A percentile compares a stretch with the other conserved stretches of the same genome.
Evolutionary conservation across 2,329 filamentous ascomycete species (phyloP).

Genomic region (Fusarium burgessii): DNA sequence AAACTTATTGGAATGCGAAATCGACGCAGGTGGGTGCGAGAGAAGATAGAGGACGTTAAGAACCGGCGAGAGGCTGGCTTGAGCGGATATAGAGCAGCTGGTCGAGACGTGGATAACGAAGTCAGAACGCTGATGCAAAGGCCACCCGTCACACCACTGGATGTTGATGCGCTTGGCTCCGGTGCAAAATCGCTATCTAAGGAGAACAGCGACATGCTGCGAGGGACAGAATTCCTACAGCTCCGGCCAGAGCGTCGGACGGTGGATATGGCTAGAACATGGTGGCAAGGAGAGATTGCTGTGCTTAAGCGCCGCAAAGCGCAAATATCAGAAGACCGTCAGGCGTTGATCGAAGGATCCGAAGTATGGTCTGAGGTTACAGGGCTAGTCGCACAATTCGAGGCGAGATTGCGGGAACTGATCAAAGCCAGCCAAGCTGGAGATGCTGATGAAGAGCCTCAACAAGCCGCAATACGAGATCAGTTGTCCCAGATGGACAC

Average conservation of each 20-base stretch:
- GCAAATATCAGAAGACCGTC: slow-evolving; percentile 70
- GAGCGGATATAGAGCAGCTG: slow-evolving; percentile 76
- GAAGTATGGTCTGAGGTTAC: slow-evolving; percentile 74
- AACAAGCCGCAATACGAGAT: slow-evolving; percentile 55
- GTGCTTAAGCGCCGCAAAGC: slow-evolving; percentile 66
- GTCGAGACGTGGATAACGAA: slow-evolving; percentile 74
- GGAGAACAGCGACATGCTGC: slow-evolving; percentile 47
- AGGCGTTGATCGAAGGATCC: slow-evolving; percentile 75
- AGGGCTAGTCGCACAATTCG: slow-evolving; percentile 71
- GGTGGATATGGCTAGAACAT: slow-evolving; percentile 75
- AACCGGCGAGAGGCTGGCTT: slow-evolving; percentile 78
- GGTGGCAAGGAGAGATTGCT: slow-evolving; percentile 74
- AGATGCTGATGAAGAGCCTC: slow-evolving; percentile 49
- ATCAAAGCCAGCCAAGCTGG: slow-evolving; percentile 56
- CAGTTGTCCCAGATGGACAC: slow-evolving; percentile 68
- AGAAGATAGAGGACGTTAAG: slow-evolving; percentile 70
- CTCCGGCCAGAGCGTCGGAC: slow-evolving; percentile 75
- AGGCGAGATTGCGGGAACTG: slow-evolving; percentile 68
- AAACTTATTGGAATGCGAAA: slow-evolving; percentile 71
- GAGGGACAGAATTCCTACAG: slow-evolving; percentile 67
- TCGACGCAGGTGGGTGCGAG: slow-evolving; percentile 68
- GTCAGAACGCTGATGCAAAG: slow-evolving; percentile 69
- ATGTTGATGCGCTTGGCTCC: slow-evolving; percentile 57
- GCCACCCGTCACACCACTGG: slow-evolving; percentile 67
- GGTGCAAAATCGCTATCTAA: slow-evolving; percentile 22